These are phyloP conservation scores for Posidonia oceanica DNA, from an alignment of 116 monocot genomes.

Conservation along the genomic window DNA sequence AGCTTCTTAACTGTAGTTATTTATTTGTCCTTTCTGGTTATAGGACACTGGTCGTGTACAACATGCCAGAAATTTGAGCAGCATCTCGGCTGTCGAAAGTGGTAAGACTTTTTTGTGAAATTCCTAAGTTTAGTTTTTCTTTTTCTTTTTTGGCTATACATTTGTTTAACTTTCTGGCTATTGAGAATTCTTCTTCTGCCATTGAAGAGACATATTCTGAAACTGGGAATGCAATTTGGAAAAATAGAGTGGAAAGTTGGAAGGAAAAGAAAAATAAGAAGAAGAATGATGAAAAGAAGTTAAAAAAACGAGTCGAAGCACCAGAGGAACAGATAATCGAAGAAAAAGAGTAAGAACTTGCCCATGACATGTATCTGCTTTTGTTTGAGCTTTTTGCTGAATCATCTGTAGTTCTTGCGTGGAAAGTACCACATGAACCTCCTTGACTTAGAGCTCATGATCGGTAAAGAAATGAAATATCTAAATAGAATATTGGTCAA, in stretches of 20 bases:
- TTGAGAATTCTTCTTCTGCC: background rate
- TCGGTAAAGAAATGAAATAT: too few relatives aligned
- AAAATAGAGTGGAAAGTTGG: constrained; percentile 92
- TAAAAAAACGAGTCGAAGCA: constrained; percentile 30
- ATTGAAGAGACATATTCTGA: constrained; percentile 47
- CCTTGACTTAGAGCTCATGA: too few relatives aligned
- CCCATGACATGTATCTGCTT: too few relatives aligned
- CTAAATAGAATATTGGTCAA: too few relatives aligned
- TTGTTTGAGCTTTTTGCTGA: background rate
- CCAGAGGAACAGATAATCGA: constrained; percentile 76
- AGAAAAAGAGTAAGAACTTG: constrained; percentile 53
- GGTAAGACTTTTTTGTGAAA: constrained; percentile 23
- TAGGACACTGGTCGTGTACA: constrained; percentile 45
- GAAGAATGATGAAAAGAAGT: constrained; percentile 36
- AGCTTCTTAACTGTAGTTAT: too few relatives aligned
- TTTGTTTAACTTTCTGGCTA: background rate
- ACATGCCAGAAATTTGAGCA: constrained; percentile 73
- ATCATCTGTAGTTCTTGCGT: too few relatives aligned
- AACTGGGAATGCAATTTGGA: constrained; percentile 84
- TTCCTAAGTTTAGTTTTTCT: background rate
- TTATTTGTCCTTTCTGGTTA: background rate
- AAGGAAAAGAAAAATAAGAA: constrained; percentile 81
- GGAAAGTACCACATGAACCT: too few relatives aligned
- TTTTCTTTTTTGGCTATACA: background rate
- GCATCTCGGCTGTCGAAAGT: constrained; percentile 63